These are phyloP conservation scores for Parasitella parasitica DNA, from an alignment of 371 early-diverging fungal species.

Conservation along the genomic window DNA sequence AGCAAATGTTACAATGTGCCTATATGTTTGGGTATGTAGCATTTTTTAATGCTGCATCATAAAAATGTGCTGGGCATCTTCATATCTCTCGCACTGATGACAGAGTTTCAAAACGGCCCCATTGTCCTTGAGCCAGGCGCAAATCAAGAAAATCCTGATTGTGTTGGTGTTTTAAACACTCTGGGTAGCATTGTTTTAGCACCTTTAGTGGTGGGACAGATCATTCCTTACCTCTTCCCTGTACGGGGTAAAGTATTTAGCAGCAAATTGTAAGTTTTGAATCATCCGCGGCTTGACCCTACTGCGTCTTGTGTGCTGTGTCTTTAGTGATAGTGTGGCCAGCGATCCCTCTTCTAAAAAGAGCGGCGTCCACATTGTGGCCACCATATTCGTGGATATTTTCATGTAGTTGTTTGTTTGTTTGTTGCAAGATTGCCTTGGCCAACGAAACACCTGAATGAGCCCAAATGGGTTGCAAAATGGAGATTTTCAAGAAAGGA, in stretches of 20 bases:
- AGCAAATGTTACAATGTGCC: background rate
- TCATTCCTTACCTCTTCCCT: slow-evolving; percentile 58
- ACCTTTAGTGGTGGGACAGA: slow-evolving; percentile 68
- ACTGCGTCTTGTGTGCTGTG: slow-evolving; percentile 69
- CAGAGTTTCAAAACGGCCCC: slow-evolving; percentile 38
- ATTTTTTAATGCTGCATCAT: slow-evolving; percentile 69
- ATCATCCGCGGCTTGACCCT: slow-evolving; percentile 62
- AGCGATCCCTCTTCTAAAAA: slow-evolving; percentile 53
- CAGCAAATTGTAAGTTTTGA: slow-evolving; percentile 50
- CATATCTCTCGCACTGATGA: slow-evolving; percentile 66
- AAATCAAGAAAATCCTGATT: slow-evolving; percentile 48
- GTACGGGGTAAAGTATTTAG: slow-evolving; percentile 46
- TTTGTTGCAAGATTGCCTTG: slow-evolving; percentile 44
- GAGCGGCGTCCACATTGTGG: slow-evolving; percentile 55
- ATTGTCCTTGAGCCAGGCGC: slow-evolving; percentile 47
- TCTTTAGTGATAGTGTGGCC: slow-evolving; percentile 73
- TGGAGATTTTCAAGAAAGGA: slow-evolving; percentile 49
- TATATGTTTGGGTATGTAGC: too few species aligned
- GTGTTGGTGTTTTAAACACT: slow-evolving; percentile 50
- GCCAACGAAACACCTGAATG: slow-evolving; percentile 17
- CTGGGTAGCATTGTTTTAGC: slow-evolving; percentile 64
- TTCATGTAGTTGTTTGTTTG: slow-evolving; percentile 47
- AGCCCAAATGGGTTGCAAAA: slow-evolving; percentile 27
- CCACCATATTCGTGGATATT: slow-evolving; percentile 57
- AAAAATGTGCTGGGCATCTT: slow-evolving; percentile 71